Conservation (phyloP, 768 basidiomycete genomes). For the Collybiopsis confluens region DNA sequence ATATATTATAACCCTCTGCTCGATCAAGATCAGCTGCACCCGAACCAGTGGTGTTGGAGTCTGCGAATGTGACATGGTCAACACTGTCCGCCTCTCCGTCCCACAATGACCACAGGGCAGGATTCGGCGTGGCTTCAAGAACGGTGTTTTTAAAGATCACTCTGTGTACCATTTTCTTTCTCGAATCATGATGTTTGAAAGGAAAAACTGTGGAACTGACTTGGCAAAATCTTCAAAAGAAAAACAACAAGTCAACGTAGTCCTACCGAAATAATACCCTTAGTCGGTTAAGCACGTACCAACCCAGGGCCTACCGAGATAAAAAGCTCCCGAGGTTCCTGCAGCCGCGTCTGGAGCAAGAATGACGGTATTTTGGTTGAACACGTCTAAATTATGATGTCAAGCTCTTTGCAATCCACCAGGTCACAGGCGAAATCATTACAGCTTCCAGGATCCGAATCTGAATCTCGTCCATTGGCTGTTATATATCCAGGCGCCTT, state of each 20-base stretch:
- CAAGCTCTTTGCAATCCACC: neutral
- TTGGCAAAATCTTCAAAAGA: slow-evolving; percentile 13
- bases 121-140: slow-evolving; percentile 35
- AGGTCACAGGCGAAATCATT: slow-evolving; percentile 16
- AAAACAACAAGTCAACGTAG: no score
- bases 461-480: slow-evolving; percentile 41
- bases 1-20: slow-evolving; percentile 34
- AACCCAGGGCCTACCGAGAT: slow-evolving; percentile 45
- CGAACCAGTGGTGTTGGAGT: slow-evolving; percentile 40
- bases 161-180: slow-evolving; percentile 22
- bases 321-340: slow-evolving; percentile 31
- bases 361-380: slow-evolving; percentile 40
- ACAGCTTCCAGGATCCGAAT: slow-evolving; percentile 41
- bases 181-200: no score
- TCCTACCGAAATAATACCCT: no score
- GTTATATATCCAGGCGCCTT: slow-evolving; percentile 36
- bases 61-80: slow-evolving; percentile 40
- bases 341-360: slow-evolving; percentile 35
- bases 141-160: slow-evolving; percentile 47
- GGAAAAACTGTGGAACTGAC: neutral
- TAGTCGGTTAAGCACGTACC: no score
- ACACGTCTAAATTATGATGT: slow-evolving; percentile 36
- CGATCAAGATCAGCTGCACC: slow-evolving; percentile 32
- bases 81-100: slow-evolving; percentile 29
- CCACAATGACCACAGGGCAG: slow-evolving; percentile 46